Conservation (phyloP, 2,329 filamentous ascomycete genomes). For the Cytospora piceicola region DNA sequence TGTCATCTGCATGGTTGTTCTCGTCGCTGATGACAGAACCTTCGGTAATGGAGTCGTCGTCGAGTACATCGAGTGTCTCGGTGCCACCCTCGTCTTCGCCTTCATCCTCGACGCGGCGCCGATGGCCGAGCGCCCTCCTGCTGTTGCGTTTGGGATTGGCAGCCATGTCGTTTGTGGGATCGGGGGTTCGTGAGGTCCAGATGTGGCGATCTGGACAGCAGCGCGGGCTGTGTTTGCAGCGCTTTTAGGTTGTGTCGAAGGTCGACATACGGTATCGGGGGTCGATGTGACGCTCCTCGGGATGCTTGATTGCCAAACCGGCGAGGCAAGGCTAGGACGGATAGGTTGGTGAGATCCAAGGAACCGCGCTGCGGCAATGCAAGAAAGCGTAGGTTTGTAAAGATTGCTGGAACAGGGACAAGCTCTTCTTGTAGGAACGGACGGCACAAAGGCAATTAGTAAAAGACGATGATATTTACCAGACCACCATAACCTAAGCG, state of each 20-base stretch:
- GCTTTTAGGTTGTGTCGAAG: conserved; percentile 23
- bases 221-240: conserved; percentile 27
- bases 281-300: conserved; percentile 19
- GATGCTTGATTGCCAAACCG: conserved; percentile 17
- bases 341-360: conserved; percentile 12
- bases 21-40: conserved; percentile 67
- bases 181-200: conserved; percentile 22
- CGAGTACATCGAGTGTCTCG: conserved; percentile 57
- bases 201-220: conserved; percentile 24
- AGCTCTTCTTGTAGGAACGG: conserved; percentile 24
- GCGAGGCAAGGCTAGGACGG: conserved; percentile 14
- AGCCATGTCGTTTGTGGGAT: conserved; percentile 36
- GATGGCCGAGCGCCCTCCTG: conserved; percentile 68
- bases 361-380: conserved; percentile 27
- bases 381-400: conserved; percentile 13
- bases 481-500: conserved; percentile 3
- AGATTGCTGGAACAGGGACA: conserved; percentile 10
- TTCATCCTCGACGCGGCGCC: conserved; percentile 71
- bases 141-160: conserved; percentile 50
- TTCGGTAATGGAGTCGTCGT: conserved; percentile 69
- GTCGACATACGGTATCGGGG: conserved; percentile 26
- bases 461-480: conserved; percentile 12
- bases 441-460: conserved; percentile 20
- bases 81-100: conserved; percentile 68
- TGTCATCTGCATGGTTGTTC: conserved; percentile 61